Conservation (phyloP, 83 land plant genomes). For the Diphasiastrum complanatum region DNA sequence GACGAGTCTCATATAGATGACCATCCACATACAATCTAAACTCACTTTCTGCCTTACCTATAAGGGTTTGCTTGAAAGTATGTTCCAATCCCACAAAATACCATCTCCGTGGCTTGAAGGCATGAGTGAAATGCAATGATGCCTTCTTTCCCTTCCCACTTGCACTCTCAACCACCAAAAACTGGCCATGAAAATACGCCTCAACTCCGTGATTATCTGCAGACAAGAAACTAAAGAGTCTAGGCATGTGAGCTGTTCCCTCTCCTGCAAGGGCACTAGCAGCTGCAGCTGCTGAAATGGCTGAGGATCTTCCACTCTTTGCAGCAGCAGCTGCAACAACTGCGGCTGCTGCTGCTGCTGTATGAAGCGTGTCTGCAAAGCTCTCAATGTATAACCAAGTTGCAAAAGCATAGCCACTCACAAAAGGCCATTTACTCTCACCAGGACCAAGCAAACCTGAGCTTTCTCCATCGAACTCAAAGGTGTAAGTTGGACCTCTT, state of each 20-base stretch:
- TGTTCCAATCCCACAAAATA: conserved; percentile 96
- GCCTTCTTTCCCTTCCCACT: conserved; percentile 80
- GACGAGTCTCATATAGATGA: conserved; percentile 69
- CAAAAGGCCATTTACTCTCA: conserved; percentile 92
- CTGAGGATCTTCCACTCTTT: conserved; percentile 82
- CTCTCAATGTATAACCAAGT: conserved; percentile 98
- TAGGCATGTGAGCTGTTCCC: conserved; percentile 96
- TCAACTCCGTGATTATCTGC: conserved; percentile 91
- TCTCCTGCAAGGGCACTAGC: conserved; percentile 98
- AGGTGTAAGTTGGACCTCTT: conserved; percentile 78
- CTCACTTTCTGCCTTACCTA: conserved; percentile 93
- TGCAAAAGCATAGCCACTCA: conserved; percentile 91
- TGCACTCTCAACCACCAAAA: conserved; percentile 86
- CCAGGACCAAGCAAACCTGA: conserved; percentile 97
- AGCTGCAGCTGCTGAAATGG: conserved; percentile 95
- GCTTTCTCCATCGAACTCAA: conserved; percentile 99
- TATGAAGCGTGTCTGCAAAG: conserved; percentile 80
- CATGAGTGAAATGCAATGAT: conserved; percentile 88
- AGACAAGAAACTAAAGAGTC: conserved; percentile 89
- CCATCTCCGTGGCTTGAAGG: conserved; percentile 91
- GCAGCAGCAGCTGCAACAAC: conserved; percentile 93
- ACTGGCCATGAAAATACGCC: conserved; percentile 97
- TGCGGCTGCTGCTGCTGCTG: conserved; percentile 92
- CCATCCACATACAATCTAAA: conserved; percentile 87
- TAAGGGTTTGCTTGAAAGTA: conserved; percentile 57